phyloP scores from a whole-genome alignment of 148 eudicot genomes.

The Rhododendron ferrugineum region DNA sequence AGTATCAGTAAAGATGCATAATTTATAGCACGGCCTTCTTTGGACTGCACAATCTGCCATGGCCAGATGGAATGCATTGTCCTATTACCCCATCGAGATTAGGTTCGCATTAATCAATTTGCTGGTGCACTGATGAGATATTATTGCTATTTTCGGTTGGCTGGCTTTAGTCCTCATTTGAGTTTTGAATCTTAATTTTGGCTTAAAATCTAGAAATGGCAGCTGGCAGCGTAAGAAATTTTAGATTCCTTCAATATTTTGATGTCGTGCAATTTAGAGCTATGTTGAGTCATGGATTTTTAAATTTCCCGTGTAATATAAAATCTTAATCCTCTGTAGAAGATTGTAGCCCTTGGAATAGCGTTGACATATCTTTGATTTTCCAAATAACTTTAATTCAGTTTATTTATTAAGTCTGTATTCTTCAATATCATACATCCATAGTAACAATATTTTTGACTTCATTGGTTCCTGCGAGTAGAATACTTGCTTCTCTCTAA shows the following conservation, averaged over 20 bases:
- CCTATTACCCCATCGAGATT: not conserved
- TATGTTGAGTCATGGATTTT: not conserved
- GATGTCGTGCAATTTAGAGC: not conserved
- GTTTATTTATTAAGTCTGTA: not conserved
- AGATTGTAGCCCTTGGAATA: not conserved
- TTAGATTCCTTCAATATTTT: not conserved
- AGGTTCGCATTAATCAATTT: not conserved
- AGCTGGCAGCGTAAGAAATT: not conserved
- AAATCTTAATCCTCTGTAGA: not conserved
- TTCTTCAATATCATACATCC: not conserved
- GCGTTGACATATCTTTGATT: not conserved
- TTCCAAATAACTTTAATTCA: not conserved
- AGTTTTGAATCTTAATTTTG: not conserved
- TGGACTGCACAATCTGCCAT: slow-evolving; percentile 1
- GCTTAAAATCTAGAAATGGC: not conserved
- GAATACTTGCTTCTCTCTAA: not conserved
- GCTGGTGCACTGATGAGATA: not conserved
- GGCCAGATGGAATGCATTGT: not conserved
- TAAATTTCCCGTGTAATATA: not conserved
- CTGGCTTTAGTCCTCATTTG: not conserved
- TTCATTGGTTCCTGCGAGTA: not conserved
- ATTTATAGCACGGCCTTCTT: not conserved
- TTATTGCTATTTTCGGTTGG: not conserved
- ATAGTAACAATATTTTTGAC: not conserved
- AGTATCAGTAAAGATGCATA: slow-evolving; percentile 1